Evolutionary conservation across 495 filamentous ascomycete species (phyloP).

Genomic region (Apiosordaria backusii): DNA sequence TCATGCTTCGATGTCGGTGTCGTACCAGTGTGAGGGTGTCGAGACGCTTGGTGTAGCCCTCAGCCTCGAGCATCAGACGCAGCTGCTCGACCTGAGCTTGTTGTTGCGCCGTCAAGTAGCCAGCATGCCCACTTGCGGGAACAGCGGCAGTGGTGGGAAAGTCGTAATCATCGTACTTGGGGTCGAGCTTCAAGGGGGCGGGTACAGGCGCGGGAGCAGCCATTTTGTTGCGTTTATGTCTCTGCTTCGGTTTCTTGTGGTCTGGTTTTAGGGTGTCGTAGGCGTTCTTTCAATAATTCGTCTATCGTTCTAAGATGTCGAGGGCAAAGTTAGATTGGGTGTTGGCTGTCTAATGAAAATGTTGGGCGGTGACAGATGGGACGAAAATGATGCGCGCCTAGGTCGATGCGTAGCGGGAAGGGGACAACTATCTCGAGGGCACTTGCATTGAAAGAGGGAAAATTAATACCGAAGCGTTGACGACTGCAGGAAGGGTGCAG

Average conservation of each 20-base stretch:
- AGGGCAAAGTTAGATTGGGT: background rate
- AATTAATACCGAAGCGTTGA: background rate
- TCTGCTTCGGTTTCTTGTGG: background rate
- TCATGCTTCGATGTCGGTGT: background rate
- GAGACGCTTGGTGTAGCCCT: slow-evolving; percentile 77
- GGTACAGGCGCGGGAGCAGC: slow-evolving; percentile 16
- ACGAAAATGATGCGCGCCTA: background rate
- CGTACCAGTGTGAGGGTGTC: slow-evolving; percentile 85
- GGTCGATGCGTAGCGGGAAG: too few species aligned
- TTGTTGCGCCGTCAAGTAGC: slow-evolving; percentile 81
- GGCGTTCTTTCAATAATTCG: background rate
- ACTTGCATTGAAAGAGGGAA: background rate
- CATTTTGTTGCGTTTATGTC: slow-evolving; percentile 22
- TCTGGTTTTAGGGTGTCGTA: background rate
- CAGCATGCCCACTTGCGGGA: slow-evolving; percentile 73
- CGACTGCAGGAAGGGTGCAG: background rate
- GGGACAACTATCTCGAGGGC: too few species aligned
- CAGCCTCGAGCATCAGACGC: slow-evolving; percentile 75
- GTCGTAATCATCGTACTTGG: slow-evolving; percentile 96
- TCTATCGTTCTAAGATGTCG: slow-evolving; percentile 5
- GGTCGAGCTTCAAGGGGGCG: slow-evolving; percentile 58
- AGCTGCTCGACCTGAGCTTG: slow-evolving; percentile 87
- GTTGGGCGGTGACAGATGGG: background rate
- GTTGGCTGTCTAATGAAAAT: background rate
- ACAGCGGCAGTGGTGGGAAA: slow-evolving; percentile 76